phyloP scores from a whole-genome alignment of 495 filamentous ascomycete species.

The Aspergillus hancockii region DNA sequence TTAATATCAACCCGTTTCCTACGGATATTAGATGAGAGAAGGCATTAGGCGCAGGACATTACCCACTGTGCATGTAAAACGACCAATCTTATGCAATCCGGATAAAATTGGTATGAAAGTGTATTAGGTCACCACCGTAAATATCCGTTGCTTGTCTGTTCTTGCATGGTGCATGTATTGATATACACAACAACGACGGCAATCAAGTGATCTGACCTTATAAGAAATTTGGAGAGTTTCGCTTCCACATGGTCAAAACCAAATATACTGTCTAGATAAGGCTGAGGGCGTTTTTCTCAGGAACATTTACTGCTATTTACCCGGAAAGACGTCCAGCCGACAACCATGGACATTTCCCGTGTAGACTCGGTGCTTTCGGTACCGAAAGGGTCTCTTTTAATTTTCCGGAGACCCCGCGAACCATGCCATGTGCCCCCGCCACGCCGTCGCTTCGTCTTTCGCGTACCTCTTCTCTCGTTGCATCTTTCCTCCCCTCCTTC shows the following conservation, averaged over 20 bases:
- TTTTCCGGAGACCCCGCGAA: conserved; percentile 25
- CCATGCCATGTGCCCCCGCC: conserved; percentile 6
- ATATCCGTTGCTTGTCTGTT: not conserved
- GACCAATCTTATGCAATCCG: not conserved
- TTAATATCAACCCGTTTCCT: not conserved
- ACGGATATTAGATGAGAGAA: not conserved
- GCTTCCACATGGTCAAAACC: not conserved
- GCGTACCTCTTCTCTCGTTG: conserved; percentile 9
- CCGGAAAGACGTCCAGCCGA: not conserved
- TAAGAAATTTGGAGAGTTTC: not conserved
- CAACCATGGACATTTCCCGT: not conserved
- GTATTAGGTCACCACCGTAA: not conserved
- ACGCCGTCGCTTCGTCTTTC: conserved; percentile 3
- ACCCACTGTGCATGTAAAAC: not conserved
- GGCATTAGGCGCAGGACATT: not conserved
- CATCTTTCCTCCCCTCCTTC: not conserved
- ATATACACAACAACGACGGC: not conserved
- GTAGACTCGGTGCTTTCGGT: not conserved
- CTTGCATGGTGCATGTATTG: not conserved
- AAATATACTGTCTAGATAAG: not conserved
- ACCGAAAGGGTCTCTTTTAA: conserved; percentile 6
- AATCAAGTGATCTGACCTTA: not conserved
- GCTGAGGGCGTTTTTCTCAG: not conserved
- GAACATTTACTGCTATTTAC: not conserved
- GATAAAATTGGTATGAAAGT: conserved; percentile 1